Base-by-base conservation (phyloP, 345 rosid genomes). In the Sisymbrium altissimum region DNA sequence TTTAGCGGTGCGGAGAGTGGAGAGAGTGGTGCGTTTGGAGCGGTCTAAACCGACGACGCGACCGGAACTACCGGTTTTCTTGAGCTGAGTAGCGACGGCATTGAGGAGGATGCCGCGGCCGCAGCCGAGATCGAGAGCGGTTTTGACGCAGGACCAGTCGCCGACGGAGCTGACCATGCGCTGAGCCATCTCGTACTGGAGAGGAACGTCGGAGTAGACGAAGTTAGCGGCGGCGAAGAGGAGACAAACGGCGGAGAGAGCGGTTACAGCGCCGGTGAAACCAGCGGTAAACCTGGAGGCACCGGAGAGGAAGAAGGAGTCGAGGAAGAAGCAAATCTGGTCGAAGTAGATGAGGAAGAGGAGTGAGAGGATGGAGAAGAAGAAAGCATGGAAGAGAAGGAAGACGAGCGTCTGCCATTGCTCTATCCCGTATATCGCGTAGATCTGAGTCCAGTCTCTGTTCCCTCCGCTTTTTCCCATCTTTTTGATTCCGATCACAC, bases 361-460 rank as follows among this genome's bases (percentile, higher is more conserved):
- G 27, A 90, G 5, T 0, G 99, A 92, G 14, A 87, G 75, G 6
- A 83, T 3, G 6, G 96, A 81, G 87, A 95, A 95, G 80, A 85
- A 41, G 67, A 86, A 70, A 41, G 97, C 99, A 75, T 95, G 97
- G 68, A 80, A 61, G 57, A 86, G 59, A 29, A 95, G 84, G 81
- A 95, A 90, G 72, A 90, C 54, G 6, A 95, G 83, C 2, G 97
- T 92, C 59, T 88, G 96, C 96, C 99, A 92, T 50, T 95, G 97
- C 9, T 95, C 93, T 73, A 95, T 80, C 69, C 99, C 99, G 86
- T 95, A 95, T 4, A 92, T 86, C 1, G 87, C 86, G 80, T 92
- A 95, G 93, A 95, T 92, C 97, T 95, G 99, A 59, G 92, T 75
- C 97, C 97, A 92, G 25, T 95, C 97, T 67, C 86, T 79, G 66